phyloP scores from a whole-genome alignment of 2,329 filamentous ascomycete genomes.

The Fusarium annulatum region DNA sequence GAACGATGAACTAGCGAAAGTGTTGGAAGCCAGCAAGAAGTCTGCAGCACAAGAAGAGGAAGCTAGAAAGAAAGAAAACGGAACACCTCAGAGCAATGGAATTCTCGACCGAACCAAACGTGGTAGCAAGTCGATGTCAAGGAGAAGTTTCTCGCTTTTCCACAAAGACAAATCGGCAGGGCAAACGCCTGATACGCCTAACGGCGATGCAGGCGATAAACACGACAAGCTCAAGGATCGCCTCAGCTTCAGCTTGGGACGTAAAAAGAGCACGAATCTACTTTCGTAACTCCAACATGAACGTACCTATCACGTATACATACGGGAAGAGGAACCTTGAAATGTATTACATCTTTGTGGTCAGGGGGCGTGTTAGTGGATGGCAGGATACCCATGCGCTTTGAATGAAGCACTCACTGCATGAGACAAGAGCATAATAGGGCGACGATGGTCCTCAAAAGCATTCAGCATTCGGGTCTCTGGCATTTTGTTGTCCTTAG shows the following conservation, averaged over 20 bases:
- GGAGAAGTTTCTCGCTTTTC: conserved; percentile 77
- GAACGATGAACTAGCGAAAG: conserved; percentile 70
- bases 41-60: conserved; percentile 66
- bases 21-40: conserved; percentile 73
- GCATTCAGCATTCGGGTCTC: neutral
- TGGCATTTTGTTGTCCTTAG: neutral
- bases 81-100: conserved; percentile 51
- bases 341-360: conserved; percentile 22
- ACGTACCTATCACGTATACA: conserved; percentile 19
- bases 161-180: conserved; percentile 60
- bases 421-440: conserved; percentile 29
- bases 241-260: conserved; percentile 73
- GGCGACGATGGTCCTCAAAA: neutral
- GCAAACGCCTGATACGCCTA: conserved; percentile 37
- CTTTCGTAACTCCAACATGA: conserved; percentile 42
- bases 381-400: conserved; percentile 40
- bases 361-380: conserved; percentile 28
- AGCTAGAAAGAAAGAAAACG: conserved; percentile 54
- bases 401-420: conserved; percentile 26
- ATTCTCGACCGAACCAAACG: conserved; percentile 75
- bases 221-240: conserved; percentile 69
- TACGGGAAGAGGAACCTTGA: conserved; percentile 11
- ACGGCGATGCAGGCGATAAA: conserved; percentile 50
- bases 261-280: conserved; percentile 74
- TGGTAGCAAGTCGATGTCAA: conserved; percentile 81